Evolutionary conservation across 441 rosid species (phyloP).

Genomic region (Corymbia calophylla): DNA sequence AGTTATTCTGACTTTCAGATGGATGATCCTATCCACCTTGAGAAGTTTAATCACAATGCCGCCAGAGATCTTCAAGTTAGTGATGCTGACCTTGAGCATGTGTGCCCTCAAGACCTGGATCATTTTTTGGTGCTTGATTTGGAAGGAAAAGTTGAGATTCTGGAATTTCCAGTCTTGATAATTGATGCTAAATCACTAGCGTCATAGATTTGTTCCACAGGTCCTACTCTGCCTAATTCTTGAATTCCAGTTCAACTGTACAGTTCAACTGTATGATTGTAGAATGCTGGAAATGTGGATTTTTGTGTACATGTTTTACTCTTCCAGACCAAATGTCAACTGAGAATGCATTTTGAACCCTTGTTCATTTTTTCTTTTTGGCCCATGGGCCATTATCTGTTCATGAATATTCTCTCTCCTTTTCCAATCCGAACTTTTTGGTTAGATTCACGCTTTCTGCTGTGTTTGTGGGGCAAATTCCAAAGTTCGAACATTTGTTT

Average conservation of each 20-base stretch:
- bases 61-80: constrained; percentile 48
- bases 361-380: background rate
- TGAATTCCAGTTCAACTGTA: background rate
- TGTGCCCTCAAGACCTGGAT: constrained; percentile 53
- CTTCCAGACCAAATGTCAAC: background rate
- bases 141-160: constrained; percentile 91
- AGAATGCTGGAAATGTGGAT: background rate
- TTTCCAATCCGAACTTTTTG: background rate
- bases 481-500: background rate
- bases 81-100: constrained; percentile 25
- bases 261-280: background rate
- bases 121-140: constrained; percentile 82
- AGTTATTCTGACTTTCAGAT: constrained; percentile 29
- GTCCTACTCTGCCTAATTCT: constrained; percentile 23
- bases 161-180: constrained; percentile 80
- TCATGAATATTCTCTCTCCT: background rate
- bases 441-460: background rate
- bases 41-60: constrained; percentile 67
- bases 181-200: constrained; percentile 61
- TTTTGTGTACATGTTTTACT: background rate
- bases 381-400: background rate
- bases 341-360: background rate
- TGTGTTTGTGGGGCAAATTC: background rate
- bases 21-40: constrained; percentile 66
- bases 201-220: constrained; percentile 84